Evolutionary conservation across 2,329 filamentous ascomycete genomes (phyloP).

Genomic region (Fusarium protoensiforme): DNA sequence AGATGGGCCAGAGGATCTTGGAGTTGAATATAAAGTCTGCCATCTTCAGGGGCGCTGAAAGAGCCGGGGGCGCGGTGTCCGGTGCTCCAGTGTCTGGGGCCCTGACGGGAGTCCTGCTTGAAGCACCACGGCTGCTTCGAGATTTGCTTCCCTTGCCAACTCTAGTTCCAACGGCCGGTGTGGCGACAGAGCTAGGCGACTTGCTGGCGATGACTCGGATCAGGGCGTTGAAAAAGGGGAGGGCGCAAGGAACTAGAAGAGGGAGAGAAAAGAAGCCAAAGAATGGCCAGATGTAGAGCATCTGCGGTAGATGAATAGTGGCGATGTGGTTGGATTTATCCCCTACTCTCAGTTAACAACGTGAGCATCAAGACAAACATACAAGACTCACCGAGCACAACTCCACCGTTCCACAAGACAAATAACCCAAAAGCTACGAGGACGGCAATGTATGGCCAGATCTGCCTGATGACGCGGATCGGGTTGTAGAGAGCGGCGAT

Average conservation of each 20-base stretch:
- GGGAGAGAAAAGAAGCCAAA: constrained; percentile 91
- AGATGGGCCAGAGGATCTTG: constrained; percentile 51
- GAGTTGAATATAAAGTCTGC: constrained; percentile 39
- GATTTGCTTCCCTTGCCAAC: neutral
- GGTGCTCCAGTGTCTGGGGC: neutral
- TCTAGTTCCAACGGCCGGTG: neutral
- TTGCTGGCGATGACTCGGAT: neutral
- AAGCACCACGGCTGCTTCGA: neutral
- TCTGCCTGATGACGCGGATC: constrained; percentile 54
- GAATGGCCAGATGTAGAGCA: constrained; percentile 95
- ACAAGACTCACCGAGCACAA: constrained; percentile 79
- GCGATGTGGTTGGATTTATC: constrained; percentile 96
- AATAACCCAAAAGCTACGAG: constrained; percentile 78
- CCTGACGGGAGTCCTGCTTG: neutral
- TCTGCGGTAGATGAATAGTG: constrained; percentile 87
- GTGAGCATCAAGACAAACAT: neutral
- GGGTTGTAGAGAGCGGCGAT: constrained; percentile 67
- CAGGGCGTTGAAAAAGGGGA: constrained; percentile 49
- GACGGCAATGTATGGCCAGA: constrained; percentile 72
- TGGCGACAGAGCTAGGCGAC: neutral
- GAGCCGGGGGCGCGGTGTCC: neutral
- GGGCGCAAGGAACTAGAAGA: constrained; percentile 67
- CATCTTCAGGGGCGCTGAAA: constrained; percentile 22
- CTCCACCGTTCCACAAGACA: constrained; percentile 87
- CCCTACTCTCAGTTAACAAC: constrained; percentile 61